Evolutionary conservation across 2,329 filamentous ascomycete species (phyloP).

Genomic region (Neofusicoccum ribis): DNA sequence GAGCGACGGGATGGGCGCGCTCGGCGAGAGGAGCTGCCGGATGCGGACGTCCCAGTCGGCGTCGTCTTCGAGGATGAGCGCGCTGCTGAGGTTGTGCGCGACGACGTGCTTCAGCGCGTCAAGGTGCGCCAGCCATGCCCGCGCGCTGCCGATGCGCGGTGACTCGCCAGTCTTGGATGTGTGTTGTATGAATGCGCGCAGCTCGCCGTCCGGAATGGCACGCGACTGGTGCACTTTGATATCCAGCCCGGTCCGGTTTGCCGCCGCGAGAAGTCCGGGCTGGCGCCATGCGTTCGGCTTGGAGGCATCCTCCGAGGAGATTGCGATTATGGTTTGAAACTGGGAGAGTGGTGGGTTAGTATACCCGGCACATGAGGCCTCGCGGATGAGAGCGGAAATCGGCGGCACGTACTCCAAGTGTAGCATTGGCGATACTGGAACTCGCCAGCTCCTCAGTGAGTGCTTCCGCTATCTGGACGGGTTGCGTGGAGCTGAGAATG

Average conservation of each 20-base stretch:
- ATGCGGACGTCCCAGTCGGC: constrained; percentile 28
- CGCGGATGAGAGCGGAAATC: not conserved
- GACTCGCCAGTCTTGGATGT: not conserved
- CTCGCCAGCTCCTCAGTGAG: not conserved
- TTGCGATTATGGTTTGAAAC: constrained; percentile 19
- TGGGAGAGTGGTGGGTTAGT: not conserved
- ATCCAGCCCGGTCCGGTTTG: constrained; percentile 10
- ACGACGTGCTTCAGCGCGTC: constrained; percentile 14
- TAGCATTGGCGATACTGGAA: not conserved
- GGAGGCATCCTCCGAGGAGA: constrained; percentile 14
- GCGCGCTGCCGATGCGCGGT: constrained; percentile 3
- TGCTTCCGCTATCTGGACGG: constrained; percentile 3
- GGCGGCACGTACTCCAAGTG: constrained; percentile 9
- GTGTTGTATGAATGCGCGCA: constrained; percentile 3
- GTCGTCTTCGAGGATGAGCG: constrained; percentile 27
- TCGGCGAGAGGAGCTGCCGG: constrained; percentile 22
- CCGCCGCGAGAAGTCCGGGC: constrained; percentile 11
- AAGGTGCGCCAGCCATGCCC: constrained; percentile 18
- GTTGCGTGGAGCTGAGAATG: constrained; percentile 4
- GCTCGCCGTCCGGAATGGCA: constrained; percentile 2
- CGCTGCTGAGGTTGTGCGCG: constrained; percentile 20
- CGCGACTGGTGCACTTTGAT: constrained; percentile 12
- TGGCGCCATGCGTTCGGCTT: constrained; percentile 15
- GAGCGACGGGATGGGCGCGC: not conserved
- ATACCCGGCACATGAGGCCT: not conserved